phyloP scores from a whole-genome alignment of 495 filamentous ascomycete genomes.

The Podospora australis region DNA sequence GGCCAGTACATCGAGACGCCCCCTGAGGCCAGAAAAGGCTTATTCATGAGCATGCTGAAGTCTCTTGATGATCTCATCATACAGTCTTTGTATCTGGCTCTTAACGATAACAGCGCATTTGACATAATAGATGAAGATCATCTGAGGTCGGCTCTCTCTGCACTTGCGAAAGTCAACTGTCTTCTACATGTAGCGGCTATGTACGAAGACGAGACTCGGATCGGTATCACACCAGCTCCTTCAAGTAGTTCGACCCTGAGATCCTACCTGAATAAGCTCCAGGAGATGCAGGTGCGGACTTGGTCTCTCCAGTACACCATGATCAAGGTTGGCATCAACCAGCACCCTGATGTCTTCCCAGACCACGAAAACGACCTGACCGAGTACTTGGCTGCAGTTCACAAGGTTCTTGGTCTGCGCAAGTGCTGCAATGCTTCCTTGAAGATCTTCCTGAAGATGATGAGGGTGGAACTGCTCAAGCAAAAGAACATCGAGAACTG shows the following conservation, averaged over 20 bases:
- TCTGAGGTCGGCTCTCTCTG: constrained; percentile 60
- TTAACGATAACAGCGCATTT: constrained; percentile 66
- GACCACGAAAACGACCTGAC: constrained; percentile 61
- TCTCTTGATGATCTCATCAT: constrained; percentile 68
- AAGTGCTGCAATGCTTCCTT: constrained; percentile 80
- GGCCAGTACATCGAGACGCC: constrained; percentile 54
- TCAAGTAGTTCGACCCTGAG: constrained; percentile 33
- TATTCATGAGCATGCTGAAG: constrained; percentile 68
- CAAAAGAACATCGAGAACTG: constrained; percentile 58
- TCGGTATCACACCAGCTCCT: constrained; percentile 53
- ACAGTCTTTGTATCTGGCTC: constrained; percentile 54
- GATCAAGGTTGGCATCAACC: constrained; percentile 64
- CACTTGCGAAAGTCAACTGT: constrained; percentile 58
- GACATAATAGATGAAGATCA: constrained; percentile 79
- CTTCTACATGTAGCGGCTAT: constrained; percentile 72
- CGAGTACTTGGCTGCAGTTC: constrained; percentile 68
- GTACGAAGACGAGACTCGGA: constrained; percentile 73
- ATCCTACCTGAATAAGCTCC: constrained; percentile 62
- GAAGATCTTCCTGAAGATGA: constrained; percentile 79
- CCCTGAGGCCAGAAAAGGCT: constrained; percentile 54
- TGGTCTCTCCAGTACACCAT: constrained; percentile 77
- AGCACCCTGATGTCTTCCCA: constrained; percentile 56
- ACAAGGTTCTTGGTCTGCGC: constrained; percentile 79
- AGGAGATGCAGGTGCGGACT: constrained; percentile 81
- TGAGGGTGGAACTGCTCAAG: constrained; percentile 72